Percentiles rank a stretch among this genome's conserved stretches.
Conservation (phyloP, 2,329 filamentous ascomycete species). For the Epichloe sylvatica region DNA sequence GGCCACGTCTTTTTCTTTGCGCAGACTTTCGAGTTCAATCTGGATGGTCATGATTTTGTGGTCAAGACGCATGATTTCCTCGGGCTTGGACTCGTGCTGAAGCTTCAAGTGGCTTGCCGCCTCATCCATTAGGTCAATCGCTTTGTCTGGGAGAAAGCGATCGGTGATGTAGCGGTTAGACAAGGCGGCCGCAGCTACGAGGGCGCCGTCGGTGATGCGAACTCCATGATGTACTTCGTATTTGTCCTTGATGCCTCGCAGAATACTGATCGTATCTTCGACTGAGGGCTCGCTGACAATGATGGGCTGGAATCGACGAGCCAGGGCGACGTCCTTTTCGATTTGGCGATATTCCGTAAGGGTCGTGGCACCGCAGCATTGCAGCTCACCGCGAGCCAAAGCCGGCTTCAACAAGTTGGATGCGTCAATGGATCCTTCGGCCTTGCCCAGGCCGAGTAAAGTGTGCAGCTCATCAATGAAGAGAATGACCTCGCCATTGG, state of each 20-base stretch:
- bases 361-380: slow-evolving; percentile 91
- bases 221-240: slow-evolving; percentile 98
- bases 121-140: slow-evolving; percentile 93
- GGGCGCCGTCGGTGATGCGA: slow-evolving; percentile 77
- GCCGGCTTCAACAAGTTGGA: slow-evolving; percentile 91
- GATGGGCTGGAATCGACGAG: slow-evolving; percentile 87
- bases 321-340: slow-evolving; percentile 89
- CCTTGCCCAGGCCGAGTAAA: slow-evolving; percentile 80
- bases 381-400: slow-evolving; percentile 79
- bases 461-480: slow-evolving; percentile 95
- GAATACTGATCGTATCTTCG: slow-evolving; percentile 84
- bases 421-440: slow-evolving; percentile 91
- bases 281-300: slow-evolving; percentile 84
- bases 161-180: slow-evolving; percentile 96
- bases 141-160: slow-evolving; percentile 89
- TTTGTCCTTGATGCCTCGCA: slow-evolving; percentile 91
- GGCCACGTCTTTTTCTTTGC: slow-evolving; percentile 84
- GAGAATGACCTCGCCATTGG: slow-evolving; percentile 77
- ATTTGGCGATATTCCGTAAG: slow-evolving; percentile 84
- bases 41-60: slow-evolving; percentile 95
- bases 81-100: slow-evolving; percentile 93
- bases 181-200: slow-evolving; percentile 83
- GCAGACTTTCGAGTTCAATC: slow-evolving; percentile 85
- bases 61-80: slow-evolving; percentile 82
- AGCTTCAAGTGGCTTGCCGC: slow-evolving; percentile 79